Percentiles rank a stretch among this genome's conserved stretches.
These are phyloP conservation scores for Mucor circinelloides DNA, from an alignment of 371 early-diverging fungal genomes.

Conservation along the genomic window DNA sequence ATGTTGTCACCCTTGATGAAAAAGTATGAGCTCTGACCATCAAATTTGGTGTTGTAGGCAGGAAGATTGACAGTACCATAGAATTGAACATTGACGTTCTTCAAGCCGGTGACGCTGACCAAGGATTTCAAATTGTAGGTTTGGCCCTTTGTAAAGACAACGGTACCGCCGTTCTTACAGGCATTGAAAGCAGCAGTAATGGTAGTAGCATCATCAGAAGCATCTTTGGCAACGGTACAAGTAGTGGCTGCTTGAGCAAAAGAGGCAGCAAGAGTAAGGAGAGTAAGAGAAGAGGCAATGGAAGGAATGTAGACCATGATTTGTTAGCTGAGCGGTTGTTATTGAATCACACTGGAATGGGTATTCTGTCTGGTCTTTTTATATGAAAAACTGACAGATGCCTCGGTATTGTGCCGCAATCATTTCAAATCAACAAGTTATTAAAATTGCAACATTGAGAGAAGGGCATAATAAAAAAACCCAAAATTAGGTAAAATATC, in stretches of 20 bases:
- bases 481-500: neutral
- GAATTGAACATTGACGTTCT: slow-evolving; percentile 32
- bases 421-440: neutral
- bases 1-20: slow-evolving; percentile 32
- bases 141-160: slow-evolving; percentile 28
- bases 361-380: neutral
- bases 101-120: slow-evolving; percentile 20
- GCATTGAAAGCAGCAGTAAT: slow-evolving; percentile 31
- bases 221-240: slow-evolving; percentile 25
- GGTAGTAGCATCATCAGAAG: slow-evolving; percentile 27
- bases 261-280: slow-evolving; percentile 16
- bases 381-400: neutral
- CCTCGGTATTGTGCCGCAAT: neutral
- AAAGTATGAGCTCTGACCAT: slow-evolving; percentile 30
- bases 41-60: slow-evolving; percentile 23
- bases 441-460: neutral
- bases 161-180: slow-evolving; percentile 41
- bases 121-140: slow-evolving; percentile 32
- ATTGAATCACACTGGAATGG: neutral
- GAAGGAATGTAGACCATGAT: slow-evolving; percentile 13
- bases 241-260: slow-evolving; percentile 25
- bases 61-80: slow-evolving; percentile 33
- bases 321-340: neutral
- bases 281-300: slow-evolving; percentile 36
- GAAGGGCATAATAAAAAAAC: neutral